Percentiles rank a stretch among this genome's conserved stretches.
These are phyloP conservation scores for Aspergillus haitiensis DNA, from an alignment of 495 filamentous ascomycete species.

Conservation along the genomic window DNA sequence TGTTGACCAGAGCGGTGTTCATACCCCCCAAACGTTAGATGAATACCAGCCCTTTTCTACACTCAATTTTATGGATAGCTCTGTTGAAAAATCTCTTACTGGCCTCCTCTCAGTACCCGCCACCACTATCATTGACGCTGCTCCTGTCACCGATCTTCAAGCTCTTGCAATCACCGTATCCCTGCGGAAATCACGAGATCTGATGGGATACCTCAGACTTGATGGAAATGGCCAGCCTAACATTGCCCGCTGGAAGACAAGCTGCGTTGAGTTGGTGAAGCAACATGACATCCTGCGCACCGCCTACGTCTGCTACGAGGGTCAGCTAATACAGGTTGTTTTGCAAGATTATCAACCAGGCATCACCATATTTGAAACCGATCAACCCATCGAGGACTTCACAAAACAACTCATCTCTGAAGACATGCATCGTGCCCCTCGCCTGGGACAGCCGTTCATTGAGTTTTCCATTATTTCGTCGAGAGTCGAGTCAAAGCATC, in stretches of 20 bases:
- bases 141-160: slow-evolving; percentile 51
- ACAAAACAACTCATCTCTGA: slow-evolving; percentile 31
- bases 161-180: slow-evolving; percentile 54
- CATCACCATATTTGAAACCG: slow-evolving; percentile 44
- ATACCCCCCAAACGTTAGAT: not conserved
- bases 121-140: slow-evolving; percentile 37
- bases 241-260: slow-evolving; percentile 30
- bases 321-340: slow-evolving; percentile 49
- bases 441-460: slow-evolving; percentile 53
- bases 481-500: slow-evolving; percentile 31
- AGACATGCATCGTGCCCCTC: slow-evolving; percentile 36
- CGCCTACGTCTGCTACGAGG: slow-evolving; percentile 49
- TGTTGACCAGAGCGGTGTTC: slow-evolving; percentile 24
- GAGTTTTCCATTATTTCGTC: slow-evolving; percentile 50
- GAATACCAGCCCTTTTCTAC: slow-evolving; percentile 7
- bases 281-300: slow-evolving; percentile 59
- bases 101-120: slow-evolving; percentile 26
- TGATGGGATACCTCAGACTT: slow-evolving; percentile 45
- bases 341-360: slow-evolving; percentile 41
- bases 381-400: slow-evolving; percentile 40
- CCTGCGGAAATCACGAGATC: slow-evolving; percentile 30
- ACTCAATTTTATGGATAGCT: not conserved
- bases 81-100: slow-evolving; percentile 1
- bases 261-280: slow-evolving; percentile 25
- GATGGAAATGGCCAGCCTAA: slow-evolving; percentile 36